Percentiles rank a stretch among this genome's conserved stretches.
Evolutionary conservation across 345 rosid genomes (phyloP).

Genomic region (Balakata baccata): DNA sequence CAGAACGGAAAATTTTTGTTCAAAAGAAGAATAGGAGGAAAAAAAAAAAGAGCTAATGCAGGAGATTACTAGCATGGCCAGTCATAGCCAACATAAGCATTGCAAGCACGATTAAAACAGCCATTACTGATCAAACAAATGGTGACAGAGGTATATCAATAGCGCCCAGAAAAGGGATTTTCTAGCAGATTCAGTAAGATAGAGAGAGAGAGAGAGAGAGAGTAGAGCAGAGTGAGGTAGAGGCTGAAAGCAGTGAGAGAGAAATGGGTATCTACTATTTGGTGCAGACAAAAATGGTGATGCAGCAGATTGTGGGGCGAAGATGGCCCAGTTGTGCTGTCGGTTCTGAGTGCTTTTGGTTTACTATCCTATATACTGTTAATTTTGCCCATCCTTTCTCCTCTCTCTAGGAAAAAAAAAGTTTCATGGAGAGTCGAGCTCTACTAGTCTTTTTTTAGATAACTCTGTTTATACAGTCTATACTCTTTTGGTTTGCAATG

Average conservation of each 20-base stretch:
- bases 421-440: conserved; percentile 12
- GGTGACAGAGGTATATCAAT: background rate
- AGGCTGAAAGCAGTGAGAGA: background rate
- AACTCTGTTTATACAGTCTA: background rate
- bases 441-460: background rate
- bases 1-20: background rate
- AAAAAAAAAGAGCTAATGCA: background rate
- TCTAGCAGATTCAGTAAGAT: conserved; percentile 1
- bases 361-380: background rate
- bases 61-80: conserved; percentile 28
- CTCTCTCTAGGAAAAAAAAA: background rate
- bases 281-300: conserved; percentile 8
- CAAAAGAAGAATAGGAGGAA: background rate
- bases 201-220: background rate
- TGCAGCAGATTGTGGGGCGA: conserved; percentile 7
- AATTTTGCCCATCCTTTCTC: background rate
- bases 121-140: conserved; percentile 6
- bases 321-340: conserved; percentile 2
- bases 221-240: background rate
- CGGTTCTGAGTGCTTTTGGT: conserved; percentile 8
- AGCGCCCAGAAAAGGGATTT: background rate
- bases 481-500: background rate
- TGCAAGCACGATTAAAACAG: conserved; percentile 11
- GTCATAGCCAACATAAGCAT: conserved; percentile 25
- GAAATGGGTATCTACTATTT: background rate